Evolutionary conservation across 768 basidiomycete species (phyloP), one percentile per base, ranked within the genome.

Genomic region (Kwoniella mangroviensis): DNA sequence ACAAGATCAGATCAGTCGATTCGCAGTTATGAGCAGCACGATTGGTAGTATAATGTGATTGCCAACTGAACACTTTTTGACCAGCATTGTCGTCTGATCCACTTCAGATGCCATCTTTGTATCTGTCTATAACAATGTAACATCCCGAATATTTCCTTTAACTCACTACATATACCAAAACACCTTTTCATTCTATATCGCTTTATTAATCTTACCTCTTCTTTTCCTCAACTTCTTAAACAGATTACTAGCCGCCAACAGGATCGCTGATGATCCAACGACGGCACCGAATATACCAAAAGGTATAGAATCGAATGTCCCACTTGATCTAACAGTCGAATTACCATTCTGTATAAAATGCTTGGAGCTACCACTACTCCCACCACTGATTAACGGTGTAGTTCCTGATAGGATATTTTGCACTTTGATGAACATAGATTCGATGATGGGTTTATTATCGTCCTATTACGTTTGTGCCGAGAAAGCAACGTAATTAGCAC

Each of bases 361-460:
- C 28, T 17, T 21, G 19, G 61, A 51, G 17, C 15, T 34, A 12
- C 61, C 15, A 63, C 4, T 10, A 21, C n/a, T 28, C 34, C 34
- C 34, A 34, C 34, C 0, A 22, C 17, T 28, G 4, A 43, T 59
- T 34, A 68, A 28, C 4, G 67, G 59, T 41, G 67, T 62, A 4
- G 52, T 40, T 2, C 67, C 67, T 55, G 68, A 63, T 51, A 63
- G 26, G 21, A 69, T 57, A 4, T 42, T 57, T 64, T 69, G 68
- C 4, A 69, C 59, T 41, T 63, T 40, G n/a, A 62, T 54, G 56
- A 69, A 69, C 2, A 69, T 56, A 10, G 53, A 51, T 55, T 69
- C 68, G 51, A 69, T 63, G 13, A 69, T 57, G 4, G 68, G 68
- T 59, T 69, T 69, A 45, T 63, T 69, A 24, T 69, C 68, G 26